Percentiles rank a stretch among this genome's conserved stretches.
Conservation (phyloP, 2,329 filamentous ascomycete genomes). For the Xylariales sp. region DNA sequence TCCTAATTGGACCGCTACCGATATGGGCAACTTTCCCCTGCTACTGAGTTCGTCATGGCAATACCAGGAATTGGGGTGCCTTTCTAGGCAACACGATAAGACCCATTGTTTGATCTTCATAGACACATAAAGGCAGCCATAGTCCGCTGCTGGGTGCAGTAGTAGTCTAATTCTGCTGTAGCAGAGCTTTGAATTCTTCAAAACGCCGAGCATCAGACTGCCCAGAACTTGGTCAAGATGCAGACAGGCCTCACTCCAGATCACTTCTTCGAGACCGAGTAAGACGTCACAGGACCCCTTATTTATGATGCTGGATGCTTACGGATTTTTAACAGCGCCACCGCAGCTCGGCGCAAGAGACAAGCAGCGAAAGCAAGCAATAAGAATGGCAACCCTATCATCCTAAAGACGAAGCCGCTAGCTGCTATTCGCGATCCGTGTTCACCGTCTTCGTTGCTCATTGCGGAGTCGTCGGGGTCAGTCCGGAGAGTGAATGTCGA, state of each 20-base stretch:
- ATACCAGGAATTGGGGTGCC: too few relatives aligned
- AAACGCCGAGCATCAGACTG: too few relatives aligned
- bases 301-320: slow-evolving; percentile 30
- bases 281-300: slow-evolving; percentile 25
- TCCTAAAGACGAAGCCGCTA: slow-evolving; percentile 80
- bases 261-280: slow-evolving; percentile 93
- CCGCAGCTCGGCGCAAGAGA: slow-evolving; percentile 45
- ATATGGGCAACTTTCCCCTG: too few relatives aligned
- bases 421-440: slow-evolving; percentile 65
- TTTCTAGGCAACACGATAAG: too few relatives aligned
- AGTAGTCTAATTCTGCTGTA: too few relatives aligned
- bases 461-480: slow-evolving; percentile 83
- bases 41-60: too few relatives aligned
- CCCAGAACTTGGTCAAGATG: slow-evolving; percentile 58
- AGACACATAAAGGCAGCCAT: too few relatives aligned
- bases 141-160: not conserved
- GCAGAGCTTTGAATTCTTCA: too few relatives aligned
- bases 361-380: slow-evolving; percentile 70
- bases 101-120: too few relatives aligned
- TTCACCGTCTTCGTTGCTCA: slow-evolving; percentile 57
- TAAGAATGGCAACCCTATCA: slow-evolving; percentile 75
- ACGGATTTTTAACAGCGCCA: slow-evolving; percentile 41
- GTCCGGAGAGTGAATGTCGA: slow-evolving; percentile 70
- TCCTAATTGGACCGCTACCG: too few relatives aligned
- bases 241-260: slow-evolving; percentile 63